Evolutionary conservation across 148 eudicot species (phyloP).

Genomic region (Silene uniflora): DNA sequence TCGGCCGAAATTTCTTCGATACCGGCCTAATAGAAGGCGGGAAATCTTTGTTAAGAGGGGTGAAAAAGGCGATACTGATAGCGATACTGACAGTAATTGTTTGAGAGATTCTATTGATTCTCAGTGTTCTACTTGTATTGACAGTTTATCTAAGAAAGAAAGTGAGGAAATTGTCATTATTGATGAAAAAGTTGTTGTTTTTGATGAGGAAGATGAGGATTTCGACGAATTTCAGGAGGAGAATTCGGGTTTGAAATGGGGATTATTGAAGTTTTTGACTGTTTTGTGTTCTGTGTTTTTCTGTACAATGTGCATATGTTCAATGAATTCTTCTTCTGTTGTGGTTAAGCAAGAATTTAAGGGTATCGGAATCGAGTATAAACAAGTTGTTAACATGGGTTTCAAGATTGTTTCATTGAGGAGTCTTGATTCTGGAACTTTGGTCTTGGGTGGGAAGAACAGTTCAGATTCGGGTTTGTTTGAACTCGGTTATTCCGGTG

Average conservation of each 20-base stretch:
- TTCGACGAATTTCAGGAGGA: conserved; percentile 11
- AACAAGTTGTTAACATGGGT: conserved; percentile 16
- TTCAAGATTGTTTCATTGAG: conserved; percentile 11
- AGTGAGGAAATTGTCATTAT: conserved; percentile 4
- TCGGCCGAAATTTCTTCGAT: conserved; percentile 60
- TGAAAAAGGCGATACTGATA: neutral
- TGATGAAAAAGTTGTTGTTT: conserved; percentile 18
- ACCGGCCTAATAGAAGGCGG: conserved; percentile 42
- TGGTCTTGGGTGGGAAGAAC: conserved; percentile 11
- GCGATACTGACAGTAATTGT: neutral
- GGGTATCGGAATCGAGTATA: conserved; percentile 16
- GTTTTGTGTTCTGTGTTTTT: conserved; percentile 33
- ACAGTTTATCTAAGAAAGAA: conserved; percentile 9
- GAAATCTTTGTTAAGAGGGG: conserved; percentile 21
- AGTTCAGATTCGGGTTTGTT: neutral
- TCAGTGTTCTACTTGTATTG: conserved; percentile 19
- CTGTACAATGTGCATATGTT: conserved; percentile 33
- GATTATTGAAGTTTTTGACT: conserved; percentile 35
- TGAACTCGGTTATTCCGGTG: conserved; percentile 7
- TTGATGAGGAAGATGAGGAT: conserved; percentile 34
- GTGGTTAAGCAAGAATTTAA: conserved; percentile 7
- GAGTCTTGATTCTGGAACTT: conserved; percentile 2
- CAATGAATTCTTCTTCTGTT: conserved; percentile 40
- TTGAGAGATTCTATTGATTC: conserved; percentile 14
- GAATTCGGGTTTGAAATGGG: conserved; percentile 32